These are phyloP conservation scores for Exophiala viscosa DNA, from an alignment of 2,329 filamentous ascomycete species.

Conservation along the genomic window DNA sequence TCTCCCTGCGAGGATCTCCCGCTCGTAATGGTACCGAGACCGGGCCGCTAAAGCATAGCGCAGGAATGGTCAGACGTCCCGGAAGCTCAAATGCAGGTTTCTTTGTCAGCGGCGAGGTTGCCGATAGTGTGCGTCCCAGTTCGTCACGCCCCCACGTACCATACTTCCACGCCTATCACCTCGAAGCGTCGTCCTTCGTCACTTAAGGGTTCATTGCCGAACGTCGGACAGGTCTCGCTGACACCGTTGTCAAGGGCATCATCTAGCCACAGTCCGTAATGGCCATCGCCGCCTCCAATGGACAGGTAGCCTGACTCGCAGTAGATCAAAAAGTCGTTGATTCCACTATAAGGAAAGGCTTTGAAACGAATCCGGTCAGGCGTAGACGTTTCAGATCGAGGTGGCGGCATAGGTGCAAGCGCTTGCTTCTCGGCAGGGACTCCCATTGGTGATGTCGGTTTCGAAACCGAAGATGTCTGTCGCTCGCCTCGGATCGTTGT, in stretches of 20 bases:
- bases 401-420: conserved; percentile 25
- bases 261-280: conserved; percentile 91
- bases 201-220: conserved; percentile 89
- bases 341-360: conserved; percentile 90
- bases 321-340: conserved; percentile 95
- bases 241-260: conserved; percentile 79
- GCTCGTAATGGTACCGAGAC: no score
- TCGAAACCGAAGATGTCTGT: conserved; percentile 34
- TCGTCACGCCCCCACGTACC: conserved; percentile 68
- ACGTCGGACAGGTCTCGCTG: conserved; percentile 80
- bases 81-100: no score
- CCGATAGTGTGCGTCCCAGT: not conserved
- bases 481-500: conserved; percentile 52
- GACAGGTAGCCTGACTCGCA: conserved; percentile 83
- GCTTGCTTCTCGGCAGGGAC: conserved; percentile 11
- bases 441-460: conserved; percentile 27
- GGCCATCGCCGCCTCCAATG: conserved; percentile 83
- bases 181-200: conserved; percentile 92
- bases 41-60: no score
- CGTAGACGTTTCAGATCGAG: conserved; percentile 48
- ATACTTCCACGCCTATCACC: conserved; percentile 84
- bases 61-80: no score
- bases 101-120: not conserved
- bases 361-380: conserved; percentile 86
- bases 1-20: no score